Conservation (phyloP, 768 basidiomycete genomes). For the Mrakia blollopis region DNA sequence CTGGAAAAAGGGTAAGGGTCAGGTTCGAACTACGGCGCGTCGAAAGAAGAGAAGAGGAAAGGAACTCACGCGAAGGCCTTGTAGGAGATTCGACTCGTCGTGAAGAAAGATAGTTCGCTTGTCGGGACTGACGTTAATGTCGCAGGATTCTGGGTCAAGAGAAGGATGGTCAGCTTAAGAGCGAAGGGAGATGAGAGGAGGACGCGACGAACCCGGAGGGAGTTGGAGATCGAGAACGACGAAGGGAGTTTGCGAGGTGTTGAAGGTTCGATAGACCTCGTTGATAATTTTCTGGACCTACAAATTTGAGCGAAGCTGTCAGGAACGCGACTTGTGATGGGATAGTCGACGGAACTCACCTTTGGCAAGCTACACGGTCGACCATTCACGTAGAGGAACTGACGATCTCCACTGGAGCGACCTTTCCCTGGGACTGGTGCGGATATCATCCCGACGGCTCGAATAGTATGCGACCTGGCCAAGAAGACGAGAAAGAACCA, state of each 20-base stretch:
- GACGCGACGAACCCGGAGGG: slow-evolving; percentile 59
- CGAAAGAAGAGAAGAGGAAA: background rate
- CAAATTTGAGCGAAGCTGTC: background rate
- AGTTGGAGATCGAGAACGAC: slow-evolving; percentile 76
- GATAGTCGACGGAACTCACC: slow-evolving; percentile 46
- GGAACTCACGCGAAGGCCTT: slow-evolving; percentile 63
- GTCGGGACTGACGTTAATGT: slow-evolving; percentile 94
- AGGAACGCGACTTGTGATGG: background rate
- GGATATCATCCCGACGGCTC: background rate
- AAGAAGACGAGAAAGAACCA: background rate
- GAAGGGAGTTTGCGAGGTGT: slow-evolving; percentile 67
- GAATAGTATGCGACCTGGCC: background rate
- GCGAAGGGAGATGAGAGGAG: background rate
- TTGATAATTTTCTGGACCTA: slow-evolving; percentile 85
- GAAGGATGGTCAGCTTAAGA: too few relatives aligned
- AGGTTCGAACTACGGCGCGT: background rate
- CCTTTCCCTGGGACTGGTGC: background rate
- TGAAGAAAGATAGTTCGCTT: slow-evolving; percentile 93
- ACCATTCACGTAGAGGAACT: slow-evolving; percentile 89
- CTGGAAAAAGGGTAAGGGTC: slow-evolving; percentile 45
- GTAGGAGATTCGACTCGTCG: slow-evolving; percentile 72
- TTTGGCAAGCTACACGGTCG: slow-evolving; percentile 76
- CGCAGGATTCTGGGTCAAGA: slow-evolving; percentile 58
- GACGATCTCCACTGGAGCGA: slow-evolving; percentile 59
- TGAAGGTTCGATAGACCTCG: slow-evolving; percentile 84